Percentiles rank a stretch among this genome's conserved stretches.
These are phyloP conservation scores for Zangia roseola DNA, from an alignment of 768 basidiomycete genomes.

Conservation along the genomic window DNA sequence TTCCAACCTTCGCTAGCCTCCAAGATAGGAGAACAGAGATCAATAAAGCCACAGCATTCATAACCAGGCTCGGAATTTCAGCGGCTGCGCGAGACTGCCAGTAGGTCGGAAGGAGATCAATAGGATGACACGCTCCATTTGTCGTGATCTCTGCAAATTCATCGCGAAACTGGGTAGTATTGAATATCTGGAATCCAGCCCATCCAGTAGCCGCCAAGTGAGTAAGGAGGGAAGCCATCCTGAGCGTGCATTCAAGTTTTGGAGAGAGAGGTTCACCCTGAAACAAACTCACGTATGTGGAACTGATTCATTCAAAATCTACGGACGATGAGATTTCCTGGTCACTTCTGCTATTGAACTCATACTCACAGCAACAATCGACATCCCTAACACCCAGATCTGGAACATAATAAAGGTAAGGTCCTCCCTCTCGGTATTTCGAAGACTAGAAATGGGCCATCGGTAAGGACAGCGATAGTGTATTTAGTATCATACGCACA, in stretches of 20 bases:
- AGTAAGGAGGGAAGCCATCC: conserved; percentile 66
- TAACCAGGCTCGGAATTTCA: conserved; percentile 62
- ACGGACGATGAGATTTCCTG: not conserved
- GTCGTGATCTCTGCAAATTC: conserved; percentile 58
- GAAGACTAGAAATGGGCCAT: conserved; percentile 54
- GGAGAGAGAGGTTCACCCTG: not conserved
- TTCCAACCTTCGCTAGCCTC: conserved; percentile 65
- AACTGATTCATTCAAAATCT: conserved; percentile 70
- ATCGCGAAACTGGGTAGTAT: conserved; percentile 56
- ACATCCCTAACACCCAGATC: conserved; percentile 79
- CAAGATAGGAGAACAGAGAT: conserved; percentile 66
- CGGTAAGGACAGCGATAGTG: too few species aligned
- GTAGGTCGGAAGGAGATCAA: conserved; percentile 58
- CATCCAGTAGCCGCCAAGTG: conserved; percentile 73
- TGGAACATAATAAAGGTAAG: conserved; percentile 77
- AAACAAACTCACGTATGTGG: conserved; percentile 54
- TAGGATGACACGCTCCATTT: conserved; percentile 59
- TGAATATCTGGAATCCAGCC: conserved; percentile 64
- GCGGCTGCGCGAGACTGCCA: conserved; percentile 59
- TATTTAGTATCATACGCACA: conserved; percentile 54
- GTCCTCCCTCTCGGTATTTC: conserved; percentile 75
- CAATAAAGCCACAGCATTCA: conserved; percentile 61
- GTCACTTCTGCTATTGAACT: conserved; percentile 21
- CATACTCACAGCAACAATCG: conserved; percentile 52
- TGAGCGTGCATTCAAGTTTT: conserved; percentile 12